Conservation (phyloP, 805 yeast genomes). For the Scheffersomyces lignosus region DNA sequence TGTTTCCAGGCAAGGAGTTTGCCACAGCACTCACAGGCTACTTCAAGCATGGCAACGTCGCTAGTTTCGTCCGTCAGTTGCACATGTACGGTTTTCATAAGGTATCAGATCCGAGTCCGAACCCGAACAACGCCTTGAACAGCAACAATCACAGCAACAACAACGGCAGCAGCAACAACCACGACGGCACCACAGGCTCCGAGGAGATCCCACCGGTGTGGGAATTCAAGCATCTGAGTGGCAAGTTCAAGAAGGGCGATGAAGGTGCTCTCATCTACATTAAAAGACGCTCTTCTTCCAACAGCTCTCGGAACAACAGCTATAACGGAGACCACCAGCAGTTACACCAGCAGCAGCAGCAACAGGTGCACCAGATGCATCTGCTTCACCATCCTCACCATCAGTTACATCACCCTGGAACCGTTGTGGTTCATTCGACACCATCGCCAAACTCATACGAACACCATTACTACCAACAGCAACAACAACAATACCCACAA, state of each 20-base stretch:
- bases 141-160: conserved; percentile 5
- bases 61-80: conserved; percentile 88
- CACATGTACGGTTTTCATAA: conserved; percentile 98
- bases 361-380: conserved; percentile 2
- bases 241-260: conserved; percentile 50
- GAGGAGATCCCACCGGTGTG: conserved; percentile 40
- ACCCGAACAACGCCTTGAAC: conserved; percentile 7
- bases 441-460: too few species aligned
- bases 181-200: conserved; percentile 3
- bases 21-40: conserved; percentile 63
- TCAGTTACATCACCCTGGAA: too few species aligned
- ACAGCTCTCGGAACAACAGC: conserved; percentile 18
- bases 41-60: conserved; percentile 92
- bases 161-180: conserved; percentile 5
- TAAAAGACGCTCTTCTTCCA: conserved; percentile 48
- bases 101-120: conserved; percentile 47
- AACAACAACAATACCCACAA: too few species aligned
- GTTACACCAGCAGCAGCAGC: conserved; percentile 5
- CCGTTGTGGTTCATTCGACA: too few species aligned
- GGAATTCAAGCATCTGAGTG: conserved; percentile 57
- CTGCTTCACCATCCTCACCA: conserved; percentile 1
- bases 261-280: conserved; percentile 45
- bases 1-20: conserved; percentile 65
- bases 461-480: too few species aligned
- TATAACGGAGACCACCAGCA: conserved; percentile 1